Conservation (phyloP, 345 rosid genomes). For the Pugionium dolabratum region DNA sequence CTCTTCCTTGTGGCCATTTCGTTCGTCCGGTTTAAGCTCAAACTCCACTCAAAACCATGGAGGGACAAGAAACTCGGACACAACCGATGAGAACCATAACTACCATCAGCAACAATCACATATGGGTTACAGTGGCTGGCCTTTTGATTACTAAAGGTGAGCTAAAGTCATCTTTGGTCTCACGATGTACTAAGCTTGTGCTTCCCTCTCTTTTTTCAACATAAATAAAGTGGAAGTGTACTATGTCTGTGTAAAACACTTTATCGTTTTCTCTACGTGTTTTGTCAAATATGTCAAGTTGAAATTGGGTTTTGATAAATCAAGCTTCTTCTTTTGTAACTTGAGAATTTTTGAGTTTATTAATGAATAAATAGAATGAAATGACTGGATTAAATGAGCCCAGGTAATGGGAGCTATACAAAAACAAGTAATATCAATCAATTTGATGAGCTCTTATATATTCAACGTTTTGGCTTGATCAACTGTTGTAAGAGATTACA, state of each 20-base stretch:
- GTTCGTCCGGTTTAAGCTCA: slow-evolving; percentile 59
- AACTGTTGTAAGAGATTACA: too few relatives aligned
- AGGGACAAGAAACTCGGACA: slow-evolving; percentile 50
- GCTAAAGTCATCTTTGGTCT: slow-evolving; percentile 10
- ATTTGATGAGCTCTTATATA: too few relatives aligned
- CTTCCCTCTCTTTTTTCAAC: slow-evolving; percentile 13
- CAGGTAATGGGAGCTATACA: too few relatives aligned
- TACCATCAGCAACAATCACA: slow-evolving; percentile 43
- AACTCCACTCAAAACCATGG: slow-evolving; percentile 55
- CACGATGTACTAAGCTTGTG: slow-evolving; percentile 12
- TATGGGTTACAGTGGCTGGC: slow-evolving; percentile 80
- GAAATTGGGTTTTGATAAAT: neutral
- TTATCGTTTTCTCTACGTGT: neutral
- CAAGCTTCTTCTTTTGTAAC: neutral
- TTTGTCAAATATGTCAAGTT: slow-evolving; percentile 4
- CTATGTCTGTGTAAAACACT: slow-evolving; percentile 10
- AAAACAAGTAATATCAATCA: too few relatives aligned
- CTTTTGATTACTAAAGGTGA: slow-evolving; percentile 56
- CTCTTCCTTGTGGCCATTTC: slow-evolving; percentile 81
- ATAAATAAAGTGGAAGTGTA: slow-evolving; percentile 36
- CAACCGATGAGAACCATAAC: slow-evolving; percentile 55
- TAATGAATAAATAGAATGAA: slow-evolving; percentile 6
- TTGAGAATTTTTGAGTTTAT: neutral
- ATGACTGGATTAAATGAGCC: neutral
- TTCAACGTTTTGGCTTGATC: too few relatives aligned